Conservation (phyloP, 1,284 basidiomycete genomes). For the Somion occarium region DNA sequence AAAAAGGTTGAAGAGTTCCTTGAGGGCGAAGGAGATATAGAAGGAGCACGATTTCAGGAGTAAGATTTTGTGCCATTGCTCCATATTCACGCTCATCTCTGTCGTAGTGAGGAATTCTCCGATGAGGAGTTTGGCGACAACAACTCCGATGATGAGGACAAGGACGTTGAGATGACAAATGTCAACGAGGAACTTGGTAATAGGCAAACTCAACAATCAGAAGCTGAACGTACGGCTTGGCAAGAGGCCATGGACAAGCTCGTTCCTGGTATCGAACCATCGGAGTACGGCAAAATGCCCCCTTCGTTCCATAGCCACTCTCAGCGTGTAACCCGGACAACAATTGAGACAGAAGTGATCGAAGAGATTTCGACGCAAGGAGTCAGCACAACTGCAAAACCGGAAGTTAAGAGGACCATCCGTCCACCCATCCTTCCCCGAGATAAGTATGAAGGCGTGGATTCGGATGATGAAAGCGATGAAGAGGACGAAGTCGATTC, state of each 20-base stretch:
- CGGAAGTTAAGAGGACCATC: conserved; percentile 26
- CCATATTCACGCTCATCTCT: conserved; percentile 3
- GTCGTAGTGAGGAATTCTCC: conserved; percentile 53
- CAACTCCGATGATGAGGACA: conserved; percentile 33
- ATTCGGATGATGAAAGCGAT: conserved; percentile 82
- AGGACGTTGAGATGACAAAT: conserved; percentile 37
- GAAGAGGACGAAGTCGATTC: conserved; percentile 52
- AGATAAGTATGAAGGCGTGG: conserved; percentile 78
- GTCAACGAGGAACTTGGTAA: conserved; percentile 15
- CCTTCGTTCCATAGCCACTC: conserved; percentile 62
- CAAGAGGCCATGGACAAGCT: conserved; percentile 66
- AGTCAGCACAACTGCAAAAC: conserved; percentile 10
- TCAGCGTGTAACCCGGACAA: conserved; percentile 54
- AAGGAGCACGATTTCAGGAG: conserved; percentile 88
- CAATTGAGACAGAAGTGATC: conserved; percentile 40
- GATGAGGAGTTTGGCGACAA: conserved; percentile 51
- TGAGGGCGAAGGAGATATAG: conserved; percentile 80
- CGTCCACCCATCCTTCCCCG: conserved; percentile 75
- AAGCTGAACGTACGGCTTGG: conserved; percentile 34
- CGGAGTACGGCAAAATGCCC: conserved; percentile 81
- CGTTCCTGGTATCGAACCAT: conserved; percentile 62
- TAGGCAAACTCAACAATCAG: conserved; percentile 12
- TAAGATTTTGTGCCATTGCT: conserved; percentile 35
- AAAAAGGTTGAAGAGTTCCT: conserved; percentile 84
- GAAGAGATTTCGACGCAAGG: conserved; percentile 19